Conservation (phyloP, 352 stramenopile genomes). For the Phytophthora parvispora region DNA sequence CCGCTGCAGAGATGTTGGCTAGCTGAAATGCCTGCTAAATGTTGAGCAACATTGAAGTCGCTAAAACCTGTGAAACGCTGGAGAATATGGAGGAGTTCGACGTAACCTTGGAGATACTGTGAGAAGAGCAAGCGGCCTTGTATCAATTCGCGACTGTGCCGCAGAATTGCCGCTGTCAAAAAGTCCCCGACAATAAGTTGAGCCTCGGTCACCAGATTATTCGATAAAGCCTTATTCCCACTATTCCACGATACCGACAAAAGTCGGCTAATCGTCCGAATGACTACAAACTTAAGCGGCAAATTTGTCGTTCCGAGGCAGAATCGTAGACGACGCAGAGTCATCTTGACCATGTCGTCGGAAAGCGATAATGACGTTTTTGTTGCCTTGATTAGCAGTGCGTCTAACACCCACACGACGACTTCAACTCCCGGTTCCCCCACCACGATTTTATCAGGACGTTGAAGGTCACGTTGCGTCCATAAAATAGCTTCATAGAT, state of each 20-base stretch:
- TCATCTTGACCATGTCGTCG: background rate
- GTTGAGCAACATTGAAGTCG: background rate
- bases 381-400: constrained; percentile 31
- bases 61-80: background rate
- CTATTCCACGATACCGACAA: constrained; percentile 19
- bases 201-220: background rate
- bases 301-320: constrained; percentile 65
- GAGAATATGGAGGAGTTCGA: constrained; percentile 65
- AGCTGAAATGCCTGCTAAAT: background rate
- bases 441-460: constrained; percentile 53
- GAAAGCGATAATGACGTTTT: constrained; percentile 1
- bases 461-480: constrained; percentile 75
- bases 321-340: constrained; percentile 33
- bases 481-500: constrained; percentile 77
- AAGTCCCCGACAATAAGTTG: constrained; percentile 47
- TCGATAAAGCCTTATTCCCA: background rate
- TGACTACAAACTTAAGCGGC: constrained; percentile 65
- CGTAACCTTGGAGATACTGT: constrained; percentile 73
- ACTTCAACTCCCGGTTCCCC: constrained; percentile 86
- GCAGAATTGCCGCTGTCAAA: constrained; percentile 54
- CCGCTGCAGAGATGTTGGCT: background rate
- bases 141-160: constrained; percentile 60
- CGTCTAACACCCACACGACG: constrained; percentile 70
- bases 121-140: constrained; percentile 78
- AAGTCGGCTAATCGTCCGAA: constrained; percentile 63